Base-by-base conservation (phyloP, 768 basidiomycete species). In the Lactifluus rugatus region DNA sequence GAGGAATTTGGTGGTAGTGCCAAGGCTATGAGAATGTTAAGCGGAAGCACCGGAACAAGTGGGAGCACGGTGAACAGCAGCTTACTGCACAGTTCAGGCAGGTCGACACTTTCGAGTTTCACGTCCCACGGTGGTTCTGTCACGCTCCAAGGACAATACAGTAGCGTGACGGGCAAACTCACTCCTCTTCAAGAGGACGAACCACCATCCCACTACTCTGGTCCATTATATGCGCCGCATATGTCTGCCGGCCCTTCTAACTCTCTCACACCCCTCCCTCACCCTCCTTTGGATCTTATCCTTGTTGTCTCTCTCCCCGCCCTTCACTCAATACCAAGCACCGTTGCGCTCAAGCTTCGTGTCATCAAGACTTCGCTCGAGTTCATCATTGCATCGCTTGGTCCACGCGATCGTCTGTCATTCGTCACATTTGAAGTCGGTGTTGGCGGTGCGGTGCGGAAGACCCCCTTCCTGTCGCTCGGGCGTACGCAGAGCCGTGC, bases 381-480 rank as follows among this genome's bases (percentile, higher is more conserved):
- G 65, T 97, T 97, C 69, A 70, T 91, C 51, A 72, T 96, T 44
- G 83, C 85, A 14, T 84, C 87, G 9, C 70, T 96, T 54, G 83
- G 86, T 5, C 73, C 77, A 17, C 83, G 78, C 65, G 96, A 97
- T 67, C 81, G 96, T 4, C 67, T 99, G 58, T 89, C 89, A 63
- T 67, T 98, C 64, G 93, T 98, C 25, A 93, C 93, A 0, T 98
- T 93, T 64, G 91, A 97, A 68, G 85, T 91, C 8, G 95, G 94
- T 14, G 66, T 79, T 9, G 86, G 83, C 1, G 93, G 93, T 0
- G 75, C 77, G 55, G 87, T 98, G 36, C 78, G 93, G 61, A 93
- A 89, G 74, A 96, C 94, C n/a, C 94, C 95, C 17, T 97, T 95
- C 76, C 72, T 99, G 68, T 80, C 76, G 57, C 73, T 82, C 2